Percentiles rank a stretch among this genome's conserved stretches.
Conservation (phyloP, 164 flowering plant species). For the Sedum album region DNA sequence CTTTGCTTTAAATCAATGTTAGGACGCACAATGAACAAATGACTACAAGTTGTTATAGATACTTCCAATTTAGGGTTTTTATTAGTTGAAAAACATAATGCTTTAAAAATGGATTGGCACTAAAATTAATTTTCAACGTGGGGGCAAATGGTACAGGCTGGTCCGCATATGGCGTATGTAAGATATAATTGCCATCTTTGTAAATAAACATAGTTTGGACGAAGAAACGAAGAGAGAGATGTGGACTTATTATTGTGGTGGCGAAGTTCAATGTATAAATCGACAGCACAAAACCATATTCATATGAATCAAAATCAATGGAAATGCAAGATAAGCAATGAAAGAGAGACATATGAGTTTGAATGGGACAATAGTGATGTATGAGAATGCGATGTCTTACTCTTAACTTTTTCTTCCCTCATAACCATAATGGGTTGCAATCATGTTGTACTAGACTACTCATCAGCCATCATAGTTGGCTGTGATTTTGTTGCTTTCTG, state of each 20-base stretch:
- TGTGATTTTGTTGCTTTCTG: conserved; percentile 25
- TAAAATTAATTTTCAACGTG: not conserved
- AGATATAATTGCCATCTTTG: not conserved
- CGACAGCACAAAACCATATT: conserved; percentile 19
- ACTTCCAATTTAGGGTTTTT: too few relatives aligned
- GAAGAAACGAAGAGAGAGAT: conserved; percentile 13
- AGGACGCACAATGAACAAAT: too few relatives aligned
- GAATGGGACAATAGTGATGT: conserved; percentile 7
- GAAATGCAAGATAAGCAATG: not conserved
- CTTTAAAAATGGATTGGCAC: not conserved
- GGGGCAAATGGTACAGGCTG: not conserved
- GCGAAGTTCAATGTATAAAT: not conserved
- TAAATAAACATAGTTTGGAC: conserved; percentile 5
- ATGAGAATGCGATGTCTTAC: conserved; percentile 18
- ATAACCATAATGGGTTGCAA: conserved; percentile 24
- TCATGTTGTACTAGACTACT: conserved; percentile 12
- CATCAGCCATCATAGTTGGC: conserved; percentile 15
- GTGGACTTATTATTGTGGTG: conserved; percentile 4
- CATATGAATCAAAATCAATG: not conserved
- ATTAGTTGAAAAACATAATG: too few relatives aligned
- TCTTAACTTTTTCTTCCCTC: conserved; percentile 26
- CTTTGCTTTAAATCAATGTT: not conserved
- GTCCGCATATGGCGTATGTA: conserved; percentile 20
- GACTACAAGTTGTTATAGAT: too few relatives aligned
- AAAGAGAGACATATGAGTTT: not conserved